Evolutionary conservation across 176 grass and related monocot species (phyloP).

Genomic region (Eleusine coracana): DNA sequence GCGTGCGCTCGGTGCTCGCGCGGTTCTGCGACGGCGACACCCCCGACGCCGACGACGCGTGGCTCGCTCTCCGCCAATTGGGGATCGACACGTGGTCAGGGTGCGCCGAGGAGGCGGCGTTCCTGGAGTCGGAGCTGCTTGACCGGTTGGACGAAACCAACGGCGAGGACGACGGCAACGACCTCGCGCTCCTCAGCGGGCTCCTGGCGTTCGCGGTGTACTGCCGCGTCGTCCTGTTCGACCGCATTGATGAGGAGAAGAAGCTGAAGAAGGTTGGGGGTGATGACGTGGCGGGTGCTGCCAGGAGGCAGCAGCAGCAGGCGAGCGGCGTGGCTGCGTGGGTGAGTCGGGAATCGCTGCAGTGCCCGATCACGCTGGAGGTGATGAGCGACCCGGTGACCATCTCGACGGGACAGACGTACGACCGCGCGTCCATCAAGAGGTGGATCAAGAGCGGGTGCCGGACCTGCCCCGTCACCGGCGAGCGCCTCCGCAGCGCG

Average conservation of each 20-base stretch:
- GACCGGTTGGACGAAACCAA: conserved; percentile 49
- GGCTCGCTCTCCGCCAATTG: conserved; percentile 50
- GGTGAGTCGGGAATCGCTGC: conserved; percentile 51
- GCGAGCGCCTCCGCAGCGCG: conserved; percentile 55
- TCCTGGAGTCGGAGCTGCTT: conserved; percentile 64
- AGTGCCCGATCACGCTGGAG: conserved; percentile 87
- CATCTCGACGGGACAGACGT: conserved; percentile 79
- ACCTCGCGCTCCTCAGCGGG: conserved; percentile 53
- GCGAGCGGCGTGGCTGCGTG: conserved; percentile 22
- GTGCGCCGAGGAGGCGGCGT: conserved; percentile 58
- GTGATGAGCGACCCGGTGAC: conserved; percentile 89
- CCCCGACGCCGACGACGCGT: conserved; percentile 48
- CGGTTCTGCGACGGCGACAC: conserved; percentile 44
- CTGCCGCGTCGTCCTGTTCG: conserved; percentile 66
- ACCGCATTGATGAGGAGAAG: conserved; percentile 30
- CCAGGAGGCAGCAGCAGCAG: neutral
- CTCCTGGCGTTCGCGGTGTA: conserved; percentile 74
- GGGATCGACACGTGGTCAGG: conserved; percentile 56
- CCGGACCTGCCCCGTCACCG: conserved; percentile 77
- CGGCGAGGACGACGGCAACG: conserved; percentile 44
- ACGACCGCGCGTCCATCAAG: conserved; percentile 77
- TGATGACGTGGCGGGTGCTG: neutral
- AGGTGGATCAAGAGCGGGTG: conserved; percentile 65
- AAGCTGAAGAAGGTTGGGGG: neutral
- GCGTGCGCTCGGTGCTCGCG: conserved; percentile 58